Evolutionary conservation across 306 rosid species (phyloP).

Genomic region (Sechiopsis laciniata): DNA sequence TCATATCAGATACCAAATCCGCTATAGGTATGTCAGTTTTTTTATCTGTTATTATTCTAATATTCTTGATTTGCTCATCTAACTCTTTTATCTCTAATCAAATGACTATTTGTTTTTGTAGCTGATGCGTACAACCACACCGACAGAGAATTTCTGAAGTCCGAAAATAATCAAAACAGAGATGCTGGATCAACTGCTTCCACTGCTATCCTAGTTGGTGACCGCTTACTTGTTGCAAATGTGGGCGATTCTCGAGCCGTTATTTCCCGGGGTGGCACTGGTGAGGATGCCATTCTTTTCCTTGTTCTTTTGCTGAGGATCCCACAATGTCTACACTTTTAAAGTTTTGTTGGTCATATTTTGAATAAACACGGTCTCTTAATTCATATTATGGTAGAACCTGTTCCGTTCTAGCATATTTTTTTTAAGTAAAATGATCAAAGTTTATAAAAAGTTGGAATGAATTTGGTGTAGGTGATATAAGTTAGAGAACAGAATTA

Average conservation of each 20-base stretch:
- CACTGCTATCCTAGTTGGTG: conserved; percentile 91
- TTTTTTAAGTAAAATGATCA: not conserved
- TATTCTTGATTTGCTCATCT: not conserved
- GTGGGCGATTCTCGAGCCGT: conserved; percentile 96
- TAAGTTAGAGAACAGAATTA: not conserved
- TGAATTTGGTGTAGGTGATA: not conserved
- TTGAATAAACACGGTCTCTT: not conserved
- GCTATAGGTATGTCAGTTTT: conserved; percentile 56
- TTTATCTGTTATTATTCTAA: not conserved
- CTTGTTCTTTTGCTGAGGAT: not conserved
- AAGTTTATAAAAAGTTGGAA: not conserved
- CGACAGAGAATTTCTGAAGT: conserved; percentile 85
- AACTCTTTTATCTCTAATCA: conserved; percentile 16
- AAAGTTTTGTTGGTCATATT: not conserved
- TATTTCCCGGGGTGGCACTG: conserved; percentile 81
- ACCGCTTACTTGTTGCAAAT: conserved; percentile 92
- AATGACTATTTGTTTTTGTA: conserved; percentile 26
- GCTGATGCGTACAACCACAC: conserved; percentile 93
- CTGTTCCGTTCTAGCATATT: not conserved
- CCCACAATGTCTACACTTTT: not conserved
- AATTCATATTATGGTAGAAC: not conserved
- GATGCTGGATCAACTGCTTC: conserved; percentile 99
- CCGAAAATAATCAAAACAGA: conserved; percentile 71
- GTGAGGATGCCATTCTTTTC: conserved; percentile 37
- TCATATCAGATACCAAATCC: conserved; percentile 88